A percentile compares a stretch with the other conserved stretches of the same genome.
phyloP scores from a whole-genome alignment of 805 yeast species.

The Tanozyma kutaoensis region DNA sequence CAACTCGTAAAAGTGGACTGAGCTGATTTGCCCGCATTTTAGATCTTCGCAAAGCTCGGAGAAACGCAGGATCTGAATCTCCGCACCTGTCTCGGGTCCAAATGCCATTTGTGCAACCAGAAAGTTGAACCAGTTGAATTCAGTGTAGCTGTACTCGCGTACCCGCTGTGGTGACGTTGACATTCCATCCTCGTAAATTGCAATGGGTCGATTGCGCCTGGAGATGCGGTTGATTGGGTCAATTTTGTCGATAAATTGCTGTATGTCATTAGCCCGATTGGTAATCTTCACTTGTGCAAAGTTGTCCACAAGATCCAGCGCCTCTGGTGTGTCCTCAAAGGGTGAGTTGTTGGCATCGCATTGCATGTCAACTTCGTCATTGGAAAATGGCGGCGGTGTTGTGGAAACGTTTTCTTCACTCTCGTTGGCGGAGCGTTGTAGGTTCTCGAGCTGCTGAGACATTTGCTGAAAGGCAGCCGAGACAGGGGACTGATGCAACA shows the following conservation, averaged over 20 bases:
- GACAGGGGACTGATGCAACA: too few species aligned
- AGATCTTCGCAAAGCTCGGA: conserved; percentile 6
- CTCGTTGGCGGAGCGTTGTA: too few species aligned
- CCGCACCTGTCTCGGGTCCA: conserved; percentile 3
- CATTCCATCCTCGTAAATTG: conserved; percentile 23
- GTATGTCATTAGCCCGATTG: conserved; percentile 11
- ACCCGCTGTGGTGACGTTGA: conserved; percentile 23
- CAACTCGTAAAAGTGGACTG: conserved; percentile 5
- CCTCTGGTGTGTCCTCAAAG: too few species aligned
- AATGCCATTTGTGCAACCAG: conserved; percentile 13
- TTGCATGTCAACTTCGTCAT: too few species aligned
- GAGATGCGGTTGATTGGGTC: conserved; percentile 28
- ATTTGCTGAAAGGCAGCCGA: too few species aligned
- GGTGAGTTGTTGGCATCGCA: too few species aligned
- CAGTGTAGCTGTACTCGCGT: conserved; percentile 16
- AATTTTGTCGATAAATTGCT: conserved; percentile 22
- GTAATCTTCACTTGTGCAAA: conserved; percentile 8
- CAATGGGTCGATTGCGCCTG: conserved; percentile 18
- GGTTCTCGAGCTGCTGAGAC: too few species aligned
- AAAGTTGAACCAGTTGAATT: conserved; percentile 26
- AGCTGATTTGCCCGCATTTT: conserved; percentile 1
- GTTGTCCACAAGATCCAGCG: conserved; percentile 4
- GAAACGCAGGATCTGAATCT: conserved; percentile 8
- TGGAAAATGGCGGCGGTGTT: too few species aligned
- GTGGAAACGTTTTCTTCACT: too few species aligned